Percentiles rank a stretch among this genome's conserved stretches.
phyloP scores from a whole-genome alignment of 2,329 filamentous ascomycete species.

The Penicillium sp. region DNA sequence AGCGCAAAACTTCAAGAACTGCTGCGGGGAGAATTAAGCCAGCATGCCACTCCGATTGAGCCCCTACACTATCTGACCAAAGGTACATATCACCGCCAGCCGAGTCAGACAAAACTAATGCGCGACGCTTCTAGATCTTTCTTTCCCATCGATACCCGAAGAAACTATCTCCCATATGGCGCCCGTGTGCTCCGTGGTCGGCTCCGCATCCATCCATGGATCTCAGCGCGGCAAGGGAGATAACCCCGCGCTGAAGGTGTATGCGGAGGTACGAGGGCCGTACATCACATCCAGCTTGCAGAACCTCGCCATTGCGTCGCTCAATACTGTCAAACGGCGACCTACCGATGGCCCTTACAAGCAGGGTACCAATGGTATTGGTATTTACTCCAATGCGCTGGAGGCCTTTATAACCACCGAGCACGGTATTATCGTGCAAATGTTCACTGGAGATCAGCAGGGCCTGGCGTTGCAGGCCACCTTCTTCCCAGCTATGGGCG shows the following conservation, averaged over 20 bases:
- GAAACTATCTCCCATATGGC: slow-evolving; percentile 74
- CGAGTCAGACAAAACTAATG: slow-evolving; percentile 3
- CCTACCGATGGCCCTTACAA: slow-evolving; percentile 77
- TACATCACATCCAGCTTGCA: slow-evolving; percentile 80
- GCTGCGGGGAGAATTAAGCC: slow-evolving; percentile 74
- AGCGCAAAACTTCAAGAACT: slow-evolving; percentile 80
- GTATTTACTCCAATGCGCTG: slow-evolving; percentile 81
- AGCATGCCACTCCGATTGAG: slow-evolving; percentile 78
- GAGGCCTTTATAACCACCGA: slow-evolving; percentile 85
- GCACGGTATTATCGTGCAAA: slow-evolving; percentile 82
- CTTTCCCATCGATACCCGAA: slow-evolving; percentile 76
- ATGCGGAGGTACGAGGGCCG: slow-evolving; percentile 79
- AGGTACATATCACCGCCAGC: slow-evolving; percentile 44
- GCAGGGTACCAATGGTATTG: slow-evolving; percentile 85
- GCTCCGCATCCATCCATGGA: slow-evolving; percentile 56
- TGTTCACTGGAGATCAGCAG: slow-evolving; percentile 86
- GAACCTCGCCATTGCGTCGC: slow-evolving; percentile 81
- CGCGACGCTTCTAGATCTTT: slow-evolving; percentile 47
- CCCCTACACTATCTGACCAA: slow-evolving; percentile 92
- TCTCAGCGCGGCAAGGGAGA: slow-evolving; percentile 55
- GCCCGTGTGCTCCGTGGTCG: slow-evolving; percentile 75
- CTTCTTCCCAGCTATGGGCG: slow-evolving; percentile 72
- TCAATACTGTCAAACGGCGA: slow-evolving; percentile 77
- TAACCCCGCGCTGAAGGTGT: slow-evolving; percentile 74
- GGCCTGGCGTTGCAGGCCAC: slow-evolving; percentile 73